Evolutionary conservation across 495 filamentous ascomycete species (phyloP).

Genomic region (Delitschia confertaspora): DNA sequence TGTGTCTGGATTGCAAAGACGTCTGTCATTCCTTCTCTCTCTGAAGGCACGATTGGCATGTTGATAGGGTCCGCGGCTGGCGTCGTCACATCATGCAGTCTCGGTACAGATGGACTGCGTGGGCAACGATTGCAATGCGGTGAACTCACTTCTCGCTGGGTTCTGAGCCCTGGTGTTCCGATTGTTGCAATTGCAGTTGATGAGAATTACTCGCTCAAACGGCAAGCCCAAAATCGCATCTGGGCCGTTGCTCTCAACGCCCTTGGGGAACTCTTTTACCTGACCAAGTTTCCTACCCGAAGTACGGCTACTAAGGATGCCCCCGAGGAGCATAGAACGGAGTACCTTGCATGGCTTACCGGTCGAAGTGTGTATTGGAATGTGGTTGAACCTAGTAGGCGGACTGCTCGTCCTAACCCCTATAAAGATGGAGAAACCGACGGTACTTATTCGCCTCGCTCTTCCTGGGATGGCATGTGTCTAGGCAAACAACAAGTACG

Average conservation of each 20-base stretch:
- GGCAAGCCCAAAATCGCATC: slow-evolving; percentile 58
- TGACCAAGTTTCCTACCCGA: slow-evolving; percentile 56
- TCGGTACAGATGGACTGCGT: slow-evolving; percentile 57
- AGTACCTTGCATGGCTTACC: slow-evolving; percentile 65
- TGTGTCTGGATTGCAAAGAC: slow-evolving; percentile 91
- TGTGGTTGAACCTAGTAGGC: slow-evolving; percentile 64
- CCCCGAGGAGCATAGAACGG: slow-evolving; percentile 37
- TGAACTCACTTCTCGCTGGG: slow-evolving; percentile 76
- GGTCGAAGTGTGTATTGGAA: slow-evolving; percentile 74
- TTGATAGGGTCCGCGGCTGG: slow-evolving; percentile 78
- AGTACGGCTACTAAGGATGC: slow-evolving; percentile 32
- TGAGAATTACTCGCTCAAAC: slow-evolving; percentile 60
- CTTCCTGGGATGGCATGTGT: slow-evolving; percentile 63
- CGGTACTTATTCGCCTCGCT: slow-evolving; percentile 59
- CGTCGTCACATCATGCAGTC: slow-evolving; percentile 71
- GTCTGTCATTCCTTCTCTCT: slow-evolving; percentile 55
- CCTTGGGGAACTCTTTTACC: slow-evolving; percentile 81
- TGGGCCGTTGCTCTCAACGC: slow-evolving; percentile 90
- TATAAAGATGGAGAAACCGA: slow-evolving; percentile 50
- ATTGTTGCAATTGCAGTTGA: slow-evolving; percentile 82
- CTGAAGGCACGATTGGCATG: slow-evolving; percentile 71
- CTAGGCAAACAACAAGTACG: slow-evolving; percentile 58
- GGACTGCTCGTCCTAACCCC: slow-evolving; percentile 60
- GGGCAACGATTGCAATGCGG: slow-evolving; percentile 61
- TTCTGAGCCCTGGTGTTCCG: slow-evolving; percentile 83